These are phyloP conservation scores for Fusarium temperatum DNA, from an alignment of 2,329 filamentous ascomycete species.

Conservation along the genomic window DNA sequence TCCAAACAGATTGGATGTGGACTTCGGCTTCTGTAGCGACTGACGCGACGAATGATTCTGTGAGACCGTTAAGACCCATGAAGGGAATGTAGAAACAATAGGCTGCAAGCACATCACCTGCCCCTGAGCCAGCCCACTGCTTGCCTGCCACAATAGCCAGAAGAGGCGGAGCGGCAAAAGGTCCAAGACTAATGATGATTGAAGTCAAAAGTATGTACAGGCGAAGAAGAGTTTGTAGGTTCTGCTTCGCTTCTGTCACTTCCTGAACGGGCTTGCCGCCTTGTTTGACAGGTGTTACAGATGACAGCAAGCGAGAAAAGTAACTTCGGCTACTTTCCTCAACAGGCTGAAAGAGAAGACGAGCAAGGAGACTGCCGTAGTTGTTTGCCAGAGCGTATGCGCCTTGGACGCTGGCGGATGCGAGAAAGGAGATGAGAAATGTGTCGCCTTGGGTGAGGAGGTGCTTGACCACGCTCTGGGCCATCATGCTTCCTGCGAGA, in stretches of 20 bases:
- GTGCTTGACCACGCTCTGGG: slow-evolving; percentile 92
- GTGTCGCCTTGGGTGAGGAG: slow-evolving; percentile 94
- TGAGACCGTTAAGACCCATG: slow-evolving; percentile 88
- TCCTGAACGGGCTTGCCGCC: slow-evolving; percentile 40
- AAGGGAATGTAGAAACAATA: slow-evolving; percentile 97
- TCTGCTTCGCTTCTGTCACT: slow-evolving; percentile 55
- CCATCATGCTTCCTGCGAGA: slow-evolving; percentile 82
- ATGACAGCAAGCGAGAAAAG: slow-evolving; percentile 80
- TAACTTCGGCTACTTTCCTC: slow-evolving; percentile 93
- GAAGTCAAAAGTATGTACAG: slow-evolving; percentile 80
- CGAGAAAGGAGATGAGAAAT: slow-evolving; percentile 81
- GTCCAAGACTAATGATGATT: slow-evolving; percentile 74
- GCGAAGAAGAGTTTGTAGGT: slow-evolving; percentile 72
- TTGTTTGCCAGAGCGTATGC: slow-evolving; percentile 94
- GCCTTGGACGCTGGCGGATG: slow-evolving; percentile 83
- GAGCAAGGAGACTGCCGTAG: slow-evolving; percentile 88
- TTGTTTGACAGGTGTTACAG: slow-evolving; percentile 30
- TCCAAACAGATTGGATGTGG: slow-evolving; percentile 80
- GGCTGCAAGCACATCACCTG: slow-evolving; percentile 75
- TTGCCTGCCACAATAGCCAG: slow-evolving; percentile 79
- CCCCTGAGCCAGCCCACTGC: slow-evolving; percentile 78
- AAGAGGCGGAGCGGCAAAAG: slow-evolving; percentile 76
- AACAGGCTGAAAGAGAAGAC: slow-evolving; percentile 91
- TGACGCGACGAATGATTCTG: slow-evolving; percentile 91
- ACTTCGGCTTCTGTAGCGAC: slow-evolving; percentile 81